Conservation (phyloP, 2,329 filamentous ascomycete genomes). For the Hypoxylon sp. region DNA sequence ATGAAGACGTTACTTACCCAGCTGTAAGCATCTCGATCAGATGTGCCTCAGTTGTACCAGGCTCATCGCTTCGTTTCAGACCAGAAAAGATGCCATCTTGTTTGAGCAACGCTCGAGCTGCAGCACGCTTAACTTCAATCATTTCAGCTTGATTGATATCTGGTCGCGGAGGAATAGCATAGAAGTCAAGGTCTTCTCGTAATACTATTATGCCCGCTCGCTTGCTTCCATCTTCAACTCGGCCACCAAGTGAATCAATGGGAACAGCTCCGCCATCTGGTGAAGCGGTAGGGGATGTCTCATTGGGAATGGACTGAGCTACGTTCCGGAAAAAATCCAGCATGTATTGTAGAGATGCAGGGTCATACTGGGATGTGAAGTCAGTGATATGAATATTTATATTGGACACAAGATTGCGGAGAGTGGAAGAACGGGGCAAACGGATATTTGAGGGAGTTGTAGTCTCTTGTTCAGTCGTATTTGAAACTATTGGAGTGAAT, state of each 20-base stretch:
- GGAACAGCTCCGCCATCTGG: conserved; percentile 74
- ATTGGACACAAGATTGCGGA: conserved; percentile 57
- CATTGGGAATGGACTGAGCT: conserved; percentile 91
- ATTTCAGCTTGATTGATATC: conserved; percentile 91
- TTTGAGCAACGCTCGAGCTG: conserved; percentile 85
- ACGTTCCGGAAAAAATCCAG: conserved; percentile 97
- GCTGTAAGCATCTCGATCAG: conserved; percentile 99
- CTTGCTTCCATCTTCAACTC: conserved; percentile 76
- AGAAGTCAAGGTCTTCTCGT: conserved; percentile 96
- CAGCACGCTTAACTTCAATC: conserved; percentile 95
- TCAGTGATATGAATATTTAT: conserved; percentile 62
- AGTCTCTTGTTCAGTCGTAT: conserved; percentile 44
- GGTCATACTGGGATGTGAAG: conserved; percentile 82
- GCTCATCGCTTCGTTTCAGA: conserved; percentile 93
- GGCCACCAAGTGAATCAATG: conserved; percentile 78
- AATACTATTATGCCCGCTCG: conserved; percentile 98
- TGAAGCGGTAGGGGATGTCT: conserved; percentile 76
- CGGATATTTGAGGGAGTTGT: conserved; percentile 32
- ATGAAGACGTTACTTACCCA: conserved; percentile 74
- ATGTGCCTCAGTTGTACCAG: conserved; percentile 96
- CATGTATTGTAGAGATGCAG: conserved; percentile 97
- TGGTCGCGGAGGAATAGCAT: conserved; percentile 88
- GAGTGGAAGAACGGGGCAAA: conserved; percentile 48
- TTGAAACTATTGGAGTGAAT: conserved; percentile 49
- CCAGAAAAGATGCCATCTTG: conserved; percentile 98